phyloP scores from a whole-genome alignment of 306 rosid genomes.

The Quercus agrifolia region DNA sequence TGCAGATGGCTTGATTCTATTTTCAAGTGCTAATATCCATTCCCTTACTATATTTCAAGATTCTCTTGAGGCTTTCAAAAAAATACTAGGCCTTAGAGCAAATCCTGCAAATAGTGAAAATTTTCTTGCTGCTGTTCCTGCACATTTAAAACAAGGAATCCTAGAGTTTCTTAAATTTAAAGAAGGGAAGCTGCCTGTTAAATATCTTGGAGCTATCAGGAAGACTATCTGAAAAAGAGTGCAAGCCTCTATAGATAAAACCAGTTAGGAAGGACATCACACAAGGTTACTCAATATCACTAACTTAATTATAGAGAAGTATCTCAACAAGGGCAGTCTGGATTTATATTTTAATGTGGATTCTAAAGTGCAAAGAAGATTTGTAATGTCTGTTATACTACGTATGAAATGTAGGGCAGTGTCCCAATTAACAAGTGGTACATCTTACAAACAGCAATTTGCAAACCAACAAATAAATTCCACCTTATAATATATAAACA shows the following conservation, averaged over 20 bases:
- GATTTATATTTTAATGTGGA: neutral
- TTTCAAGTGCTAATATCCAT: too few relatives aligned
- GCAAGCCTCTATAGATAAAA: neutral
- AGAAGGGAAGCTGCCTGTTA: too few relatives aligned
- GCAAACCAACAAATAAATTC: neutral
- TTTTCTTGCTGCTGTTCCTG: too few relatives aligned
- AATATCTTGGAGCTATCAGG: too few relatives aligned
- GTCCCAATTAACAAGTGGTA: neutral
- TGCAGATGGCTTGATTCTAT: too few relatives aligned
- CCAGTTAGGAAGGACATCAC: slow-evolving; percentile 28
- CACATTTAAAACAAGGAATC: too few relatives aligned
- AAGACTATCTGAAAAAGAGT: too few relatives aligned
- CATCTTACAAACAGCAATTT: neutral
- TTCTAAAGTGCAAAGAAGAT: neutral
- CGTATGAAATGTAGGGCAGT: neutral
- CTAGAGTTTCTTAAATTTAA: too few relatives aligned
- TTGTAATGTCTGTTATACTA: neutral
- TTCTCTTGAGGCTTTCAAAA: too few relatives aligned
- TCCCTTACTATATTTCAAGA: too few relatives aligned
- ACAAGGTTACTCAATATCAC: neutral
- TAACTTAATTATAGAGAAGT: neutral
- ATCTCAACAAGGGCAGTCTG: neutral
- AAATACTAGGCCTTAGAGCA: too few relatives aligned
- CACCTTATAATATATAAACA: neutral
- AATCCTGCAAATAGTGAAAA: too few relatives aligned